Evolutionary conservation across 179 eudicot species (phyloP).

Genomic region (Spergularia azorica): DNA sequence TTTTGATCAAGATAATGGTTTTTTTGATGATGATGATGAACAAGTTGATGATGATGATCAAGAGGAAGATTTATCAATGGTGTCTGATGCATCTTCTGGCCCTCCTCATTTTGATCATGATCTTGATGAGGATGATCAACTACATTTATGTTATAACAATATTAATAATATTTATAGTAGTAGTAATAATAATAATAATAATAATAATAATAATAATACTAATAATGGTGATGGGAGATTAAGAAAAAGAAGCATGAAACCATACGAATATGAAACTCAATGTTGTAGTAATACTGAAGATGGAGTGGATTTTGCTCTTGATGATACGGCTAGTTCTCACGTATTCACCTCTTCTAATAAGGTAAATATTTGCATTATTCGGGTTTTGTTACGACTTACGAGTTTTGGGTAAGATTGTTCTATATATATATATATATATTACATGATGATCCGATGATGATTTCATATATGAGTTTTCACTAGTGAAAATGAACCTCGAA

Average conservation of each 20-base stretch:
- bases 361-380: constrained; percentile 13
- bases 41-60: constrained; percentile 12
- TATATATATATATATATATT: too few relatives aligned
- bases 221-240: background rate
- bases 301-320: constrained; percentile 20
- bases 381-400: too few relatives aligned
- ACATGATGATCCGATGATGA: too few relatives aligned
- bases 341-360: constrained; percentile 18
- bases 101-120: constrained; percentile 38
- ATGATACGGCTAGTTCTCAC: constrained; percentile 43
- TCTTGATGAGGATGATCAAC: constrained; percentile 11
- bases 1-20: background rate
- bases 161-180: too few relatives aligned
- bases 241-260: constrained; percentile 17
- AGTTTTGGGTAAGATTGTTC: too few relatives aligned
- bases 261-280: background rate
- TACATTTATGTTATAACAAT: constrained; percentile 4
- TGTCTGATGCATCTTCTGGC: constrained; percentile 45
- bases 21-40: background rate
- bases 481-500: too few relatives aligned
- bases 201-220: too few relatives aligned
- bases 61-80: constrained; percentile 43
- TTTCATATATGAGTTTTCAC: too few relatives aligned
- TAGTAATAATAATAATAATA: too few relatives aligned
- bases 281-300: background rate